phyloP scores from a whole-genome alignment of 441 rosid species.

The Dalechampia spathulata region DNA sequence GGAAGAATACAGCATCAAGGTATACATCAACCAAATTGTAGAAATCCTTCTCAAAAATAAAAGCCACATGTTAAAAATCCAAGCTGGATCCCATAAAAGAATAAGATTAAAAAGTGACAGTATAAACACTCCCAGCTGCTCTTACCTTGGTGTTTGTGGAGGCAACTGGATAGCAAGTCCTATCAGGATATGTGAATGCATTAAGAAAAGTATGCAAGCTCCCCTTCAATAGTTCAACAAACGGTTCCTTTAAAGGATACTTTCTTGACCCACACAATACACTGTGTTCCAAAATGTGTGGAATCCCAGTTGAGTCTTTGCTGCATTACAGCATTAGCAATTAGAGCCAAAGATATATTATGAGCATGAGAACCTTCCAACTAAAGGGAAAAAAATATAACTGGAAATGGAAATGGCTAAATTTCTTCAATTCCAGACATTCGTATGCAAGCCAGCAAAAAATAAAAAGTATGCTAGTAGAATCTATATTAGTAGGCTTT shows the following conservation, averaged over 20 bases:
- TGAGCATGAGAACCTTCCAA: slow-evolving; percentile 2
- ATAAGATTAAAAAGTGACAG: not conserved
- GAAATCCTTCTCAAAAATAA: slow-evolving; percentile 53
- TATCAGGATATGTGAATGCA: slow-evolving; percentile 95
- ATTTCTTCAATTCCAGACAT: no score
- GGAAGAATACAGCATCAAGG: slow-evolving; percentile 94
- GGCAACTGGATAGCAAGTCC: slow-evolving; percentile 98
- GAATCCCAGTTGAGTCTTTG: slow-evolving; percentile 93
- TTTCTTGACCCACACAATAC: slow-evolving; percentile 96
- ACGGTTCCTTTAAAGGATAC: slow-evolving; percentile 95
- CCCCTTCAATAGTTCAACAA: slow-evolving; percentile 87
- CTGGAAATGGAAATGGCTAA: no score
- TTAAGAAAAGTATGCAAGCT: slow-evolving; percentile 88
- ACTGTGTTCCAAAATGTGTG: slow-evolving; percentile 96
- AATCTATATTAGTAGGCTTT: no score
- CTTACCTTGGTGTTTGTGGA: slow-evolving; percentile 83
- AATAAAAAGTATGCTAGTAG: no score
- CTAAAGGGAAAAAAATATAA: not conserved
- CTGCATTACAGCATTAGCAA: slow-evolving; percentile 46
- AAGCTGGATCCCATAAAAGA: not conserved
- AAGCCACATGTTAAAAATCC: slow-evolving; percentile 3
- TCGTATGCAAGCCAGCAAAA: no score
- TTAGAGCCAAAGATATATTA: slow-evolving; percentile 5
- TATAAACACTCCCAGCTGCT: not conserved
- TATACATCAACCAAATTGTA: slow-evolving; percentile 93